Percentiles rank a stretch among this genome's conserved stretches.
Conservation (phyloP, 208 protist genomes). For the Trypanosoma conorhini region DNA sequence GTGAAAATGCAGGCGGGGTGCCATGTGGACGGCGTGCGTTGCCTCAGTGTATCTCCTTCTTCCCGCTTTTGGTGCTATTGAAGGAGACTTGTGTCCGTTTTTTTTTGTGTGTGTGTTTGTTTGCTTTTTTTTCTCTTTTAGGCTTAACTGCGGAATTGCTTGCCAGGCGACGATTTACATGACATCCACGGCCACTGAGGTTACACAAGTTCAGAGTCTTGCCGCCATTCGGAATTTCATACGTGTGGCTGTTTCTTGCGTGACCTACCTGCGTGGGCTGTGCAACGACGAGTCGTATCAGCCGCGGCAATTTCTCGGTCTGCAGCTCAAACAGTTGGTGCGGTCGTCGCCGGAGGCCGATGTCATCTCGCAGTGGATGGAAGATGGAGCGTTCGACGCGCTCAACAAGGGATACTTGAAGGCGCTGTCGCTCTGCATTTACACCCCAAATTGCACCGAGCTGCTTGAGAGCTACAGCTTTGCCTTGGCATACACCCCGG, state of each 20-base stretch:
- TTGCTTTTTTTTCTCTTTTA: conserved; percentile 1
- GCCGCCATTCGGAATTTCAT: conserved; percentile 85
- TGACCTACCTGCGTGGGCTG: conserved; percentile 74
- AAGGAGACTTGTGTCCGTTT: neutral
- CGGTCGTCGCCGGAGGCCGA: conserved; percentile 51
- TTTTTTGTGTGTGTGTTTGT: neutral
- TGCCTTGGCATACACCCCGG: conserved; percentile 54
- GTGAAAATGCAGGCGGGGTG: neutral
- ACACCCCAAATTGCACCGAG: conserved; percentile 51
- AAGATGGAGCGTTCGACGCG: conserved; percentile 81
- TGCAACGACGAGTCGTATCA: conserved; percentile 75
- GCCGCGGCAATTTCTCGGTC: conserved; percentile 53
- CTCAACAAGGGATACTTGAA: conserved; percentile 79
- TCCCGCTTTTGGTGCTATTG: conserved; percentile 1
- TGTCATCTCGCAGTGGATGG: conserved; percentile 71
- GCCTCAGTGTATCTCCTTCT: conserved; percentile 5
- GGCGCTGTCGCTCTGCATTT: conserved; percentile 77
- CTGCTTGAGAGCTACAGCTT: conserved; percentile 84
- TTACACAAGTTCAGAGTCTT: conserved; percentile 75
- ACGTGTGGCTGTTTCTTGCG: conserved; percentile 68
- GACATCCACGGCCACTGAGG: conserved; percentile 36
- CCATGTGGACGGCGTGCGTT: neutral
- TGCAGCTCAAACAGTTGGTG: conserved; percentile 64
- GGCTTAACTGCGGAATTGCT: neutral
- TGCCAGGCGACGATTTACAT: conserved; percentile 5